These are phyloP conservation scores for Sclerotinia nivalis DNA, from an alignment of 2,329 filamentous ascomycete species.

Conservation along the genomic window DNA sequence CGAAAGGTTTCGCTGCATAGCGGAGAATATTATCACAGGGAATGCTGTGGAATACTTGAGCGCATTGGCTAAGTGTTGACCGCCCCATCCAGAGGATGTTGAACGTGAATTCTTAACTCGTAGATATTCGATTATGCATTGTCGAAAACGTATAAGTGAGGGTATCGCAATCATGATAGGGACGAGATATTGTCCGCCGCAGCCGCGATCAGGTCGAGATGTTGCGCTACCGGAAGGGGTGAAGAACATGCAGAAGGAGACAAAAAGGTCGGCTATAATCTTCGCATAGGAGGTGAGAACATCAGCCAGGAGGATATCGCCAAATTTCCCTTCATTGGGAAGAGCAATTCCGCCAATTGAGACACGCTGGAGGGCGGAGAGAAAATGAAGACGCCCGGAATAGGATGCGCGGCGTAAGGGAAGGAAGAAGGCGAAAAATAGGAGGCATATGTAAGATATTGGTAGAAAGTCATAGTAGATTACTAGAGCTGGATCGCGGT, in stretches of 20 bases:
- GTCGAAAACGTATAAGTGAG: constrained; percentile 81
- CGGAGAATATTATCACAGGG: constrained; percentile 80
- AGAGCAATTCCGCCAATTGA: constrained; percentile 84
- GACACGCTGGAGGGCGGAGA: constrained; percentile 74
- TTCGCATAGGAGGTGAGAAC: constrained; percentile 94
- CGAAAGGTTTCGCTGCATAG: constrained; percentile 66
- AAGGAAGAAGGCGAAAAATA: constrained; percentile 70
- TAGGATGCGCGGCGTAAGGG: constrained; percentile 70
- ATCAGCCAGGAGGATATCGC: constrained; percentile 90
- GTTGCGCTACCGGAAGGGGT: constrained; percentile 70
- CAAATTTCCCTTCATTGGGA: constrained; percentile 87
- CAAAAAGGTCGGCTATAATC: constrained; percentile 85
- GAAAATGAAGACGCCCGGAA: constrained; percentile 72
- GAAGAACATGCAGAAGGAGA: constrained; percentile 90
- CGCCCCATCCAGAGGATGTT: constrained; percentile 64
- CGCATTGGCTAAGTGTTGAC: constrained; percentile 89
- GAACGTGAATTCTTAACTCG: constrained; percentile 60
- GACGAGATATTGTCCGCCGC: constrained; percentile 76
- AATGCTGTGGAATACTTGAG: constrained; percentile 94
- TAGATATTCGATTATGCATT: constrained; percentile 86
- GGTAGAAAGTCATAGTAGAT: constrained; percentile 82
- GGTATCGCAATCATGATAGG: constrained; percentile 83
- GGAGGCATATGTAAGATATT: constrained; percentile 74
- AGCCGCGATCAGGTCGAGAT: constrained; percentile 75
- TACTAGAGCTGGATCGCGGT: constrained; percentile 67